Conservation (phyloP, 2,329 filamentous ascomycete genomes). For the Tolypocladium endophyticum region DNA sequence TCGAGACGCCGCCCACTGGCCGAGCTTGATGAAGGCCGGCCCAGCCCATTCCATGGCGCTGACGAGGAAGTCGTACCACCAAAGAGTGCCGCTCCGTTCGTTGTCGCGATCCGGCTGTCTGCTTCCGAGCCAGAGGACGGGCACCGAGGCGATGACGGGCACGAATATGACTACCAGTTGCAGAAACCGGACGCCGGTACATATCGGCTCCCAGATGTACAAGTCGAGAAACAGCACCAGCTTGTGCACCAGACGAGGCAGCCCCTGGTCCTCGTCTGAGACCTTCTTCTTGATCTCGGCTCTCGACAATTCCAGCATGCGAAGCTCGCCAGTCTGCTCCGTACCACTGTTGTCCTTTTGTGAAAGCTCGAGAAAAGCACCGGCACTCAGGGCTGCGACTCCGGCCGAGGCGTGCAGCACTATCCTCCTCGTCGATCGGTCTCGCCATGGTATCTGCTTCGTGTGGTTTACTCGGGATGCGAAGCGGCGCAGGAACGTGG, state of each 20-base stretch:
- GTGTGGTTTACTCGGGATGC: slow-evolving; percentile 14
- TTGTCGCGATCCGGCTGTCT: slow-evolving; percentile 54
- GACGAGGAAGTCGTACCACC: slow-evolving; percentile 91
- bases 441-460: slow-evolving; percentile 15
- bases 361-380: slow-evolving; percentile 47
- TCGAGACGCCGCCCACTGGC: slow-evolving; percentile 95
- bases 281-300: slow-evolving; percentile 65
- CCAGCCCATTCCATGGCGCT: slow-evolving; percentile 85
- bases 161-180: slow-evolving; percentile 84
- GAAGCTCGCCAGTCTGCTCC: slow-evolving; percentile 62
- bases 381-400: slow-evolving; percentile 38
- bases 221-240: slow-evolving; percentile 58
- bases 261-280: slow-evolving; percentile 47
- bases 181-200: slow-evolving; percentile 77
- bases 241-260: slow-evolving; percentile 46
- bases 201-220: slow-evolving; percentile 75
- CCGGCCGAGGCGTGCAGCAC: slow-evolving; percentile 29
- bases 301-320: slow-evolving; percentile 77
- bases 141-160: slow-evolving; percentile 73
- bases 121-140: slow-evolving; percentile 68
- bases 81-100: slow-evolving; percentile 72
- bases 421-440: slow-evolving; percentile 11
- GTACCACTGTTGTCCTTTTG: slow-evolving; percentile 39
- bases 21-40: slow-evolving; percentile 96
- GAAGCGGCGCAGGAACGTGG: slow-evolving; percentile 10